Base-by-base conservation (phyloP, 2,329 filamentous ascomycete species). In the Epichloe gansuensis region DNA sequence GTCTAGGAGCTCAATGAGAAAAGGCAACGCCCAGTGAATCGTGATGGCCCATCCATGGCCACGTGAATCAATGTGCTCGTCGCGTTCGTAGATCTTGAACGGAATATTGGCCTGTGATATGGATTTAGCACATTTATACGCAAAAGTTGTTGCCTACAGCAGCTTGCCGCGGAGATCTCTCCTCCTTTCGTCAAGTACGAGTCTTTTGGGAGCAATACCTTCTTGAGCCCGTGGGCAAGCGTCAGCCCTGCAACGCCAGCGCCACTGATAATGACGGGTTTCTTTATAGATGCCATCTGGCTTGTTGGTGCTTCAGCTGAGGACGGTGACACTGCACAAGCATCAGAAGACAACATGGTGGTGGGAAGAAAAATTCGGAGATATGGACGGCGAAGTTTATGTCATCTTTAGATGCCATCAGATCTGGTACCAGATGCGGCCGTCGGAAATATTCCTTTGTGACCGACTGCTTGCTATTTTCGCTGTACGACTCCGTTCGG, bases 21-120 rank as follows among this genome's bases (percentile, higher is more conserved):
- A 65, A 2, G 58, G 62, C 12, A 81, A 66, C 21, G 70, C 75
- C 78, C 79, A 83, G 59, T 83, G 77, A 37, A 83, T 63, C 2
- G 79, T 82, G 49, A 83, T 69, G 43, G 76, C 79, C 80, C 79
- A 83, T 47, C 80, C 78, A 42, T 75, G 72, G 3, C 56, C 54
- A 21, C 66, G 66, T 21, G 58, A 56, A 47, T 61, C 59, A 51
- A 63, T 56, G 46, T 62, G 56, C 21, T 57, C 57, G 59, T 63
- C 58, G 38, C 64, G 63, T 53, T 67, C 65, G 55, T 62, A 67
- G 17, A 67, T 52, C 35, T 64, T 56, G 51, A 67, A 67, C 0
- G 64, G 59, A 7, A 67, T 61, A 7, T 59, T 58, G 46, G 62
- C 60, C 65, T 67, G 15, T 15, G 15, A 11, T 15, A 17, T 44